Conservation (phyloP, 169 alveolate species). For the Neospora caninum region DNA sequence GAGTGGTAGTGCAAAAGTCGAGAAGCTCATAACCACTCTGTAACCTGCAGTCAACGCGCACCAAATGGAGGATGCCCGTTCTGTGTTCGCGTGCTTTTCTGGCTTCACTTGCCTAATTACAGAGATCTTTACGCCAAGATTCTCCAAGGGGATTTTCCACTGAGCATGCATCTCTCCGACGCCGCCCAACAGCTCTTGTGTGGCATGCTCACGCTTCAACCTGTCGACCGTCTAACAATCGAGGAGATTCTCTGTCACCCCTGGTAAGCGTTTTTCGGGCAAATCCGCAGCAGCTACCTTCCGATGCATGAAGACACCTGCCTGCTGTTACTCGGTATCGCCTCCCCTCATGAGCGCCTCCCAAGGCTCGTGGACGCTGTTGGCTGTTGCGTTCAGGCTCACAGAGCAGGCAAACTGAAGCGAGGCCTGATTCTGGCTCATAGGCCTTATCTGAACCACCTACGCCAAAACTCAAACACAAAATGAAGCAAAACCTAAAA, state of each 20-base stretch:
- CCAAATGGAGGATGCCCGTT: no score
- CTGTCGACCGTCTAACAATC: slow-evolving; percentile 40
- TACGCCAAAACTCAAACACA: no score
- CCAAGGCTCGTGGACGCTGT: neutral
- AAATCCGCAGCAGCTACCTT: no score
- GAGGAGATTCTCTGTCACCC: slow-evolving; percentile 46
- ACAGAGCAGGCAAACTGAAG: neutral
- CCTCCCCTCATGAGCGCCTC: no score
- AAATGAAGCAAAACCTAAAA: no score
- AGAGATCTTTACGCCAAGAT: slow-evolving; percentile 62
- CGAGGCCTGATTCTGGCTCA: neutral
- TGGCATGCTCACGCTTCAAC: slow-evolving; percentile 45
- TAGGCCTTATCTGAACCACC: no score
- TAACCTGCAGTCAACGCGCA: no score
- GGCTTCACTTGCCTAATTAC: neutral
- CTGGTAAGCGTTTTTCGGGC: neutral
- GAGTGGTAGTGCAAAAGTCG: no score
- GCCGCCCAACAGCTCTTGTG: slow-evolving; percentile 42
- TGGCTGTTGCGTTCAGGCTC: neutral
- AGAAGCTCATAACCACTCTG: no score
- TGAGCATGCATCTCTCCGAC: slow-evolving; percentile 29
- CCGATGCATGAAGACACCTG: no score
- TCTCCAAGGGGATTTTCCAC: slow-evolving; percentile 39
- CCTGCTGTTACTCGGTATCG: no score
- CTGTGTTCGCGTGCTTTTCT: no score